Percentiles rank a stretch among this genome's conserved stretches.
These are phyloP conservation scores for Canavalia gladiata DNA, from an alignment of 306 rosid genomes.

Conservation along the genomic window DNA sequence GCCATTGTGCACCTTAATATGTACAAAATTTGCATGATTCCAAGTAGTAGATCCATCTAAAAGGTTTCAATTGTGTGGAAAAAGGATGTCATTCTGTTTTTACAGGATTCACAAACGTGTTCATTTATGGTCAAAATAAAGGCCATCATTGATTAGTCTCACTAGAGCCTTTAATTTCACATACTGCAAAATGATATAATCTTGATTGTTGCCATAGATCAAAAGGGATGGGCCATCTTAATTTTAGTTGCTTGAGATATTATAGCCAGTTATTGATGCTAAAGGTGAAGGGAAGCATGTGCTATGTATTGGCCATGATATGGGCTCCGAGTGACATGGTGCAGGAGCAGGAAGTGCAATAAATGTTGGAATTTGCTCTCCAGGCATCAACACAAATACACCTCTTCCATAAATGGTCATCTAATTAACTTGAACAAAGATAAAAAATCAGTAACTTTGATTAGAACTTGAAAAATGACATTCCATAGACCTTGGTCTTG, in stretches of 20 bases:
- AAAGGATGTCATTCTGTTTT: background rate
- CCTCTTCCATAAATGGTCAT: slow-evolving; percentile 60
- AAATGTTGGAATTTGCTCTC: slow-evolving; percentile 70
- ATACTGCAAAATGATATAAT: background rate
- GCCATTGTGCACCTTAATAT: slow-evolving; percentile 7
- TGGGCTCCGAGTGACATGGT: slow-evolving; percentile 57
- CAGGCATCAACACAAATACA: slow-evolving; percentile 82
- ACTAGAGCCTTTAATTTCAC: background rate
- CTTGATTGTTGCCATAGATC: slow-evolving; percentile 14
- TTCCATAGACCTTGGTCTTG: too few species aligned
- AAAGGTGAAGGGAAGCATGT: background rate
- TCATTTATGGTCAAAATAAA: background rate
- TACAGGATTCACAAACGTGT: background rate
- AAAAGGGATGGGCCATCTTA: slow-evolving; percentile 1
- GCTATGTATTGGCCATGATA: slow-evolving; percentile 53
- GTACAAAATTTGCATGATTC: slow-evolving; percentile 18
- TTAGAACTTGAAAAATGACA: background rate
- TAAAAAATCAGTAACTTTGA: background rate
- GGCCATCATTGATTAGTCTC: background rate
- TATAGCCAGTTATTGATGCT: slow-evolving; percentile 1
- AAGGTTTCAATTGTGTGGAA: background rate
- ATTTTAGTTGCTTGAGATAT: slow-evolving; percentile 28
- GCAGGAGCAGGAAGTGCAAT: slow-evolving; percentile 75
- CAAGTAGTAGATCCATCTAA: background rate
- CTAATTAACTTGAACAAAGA: slow-evolving; percentile 47